These are phyloP conservation scores for Friedmanniomyces endolithicus DNA, from an alignment of 495 filamentous ascomycete genomes.

Conservation along the genomic window DNA sequence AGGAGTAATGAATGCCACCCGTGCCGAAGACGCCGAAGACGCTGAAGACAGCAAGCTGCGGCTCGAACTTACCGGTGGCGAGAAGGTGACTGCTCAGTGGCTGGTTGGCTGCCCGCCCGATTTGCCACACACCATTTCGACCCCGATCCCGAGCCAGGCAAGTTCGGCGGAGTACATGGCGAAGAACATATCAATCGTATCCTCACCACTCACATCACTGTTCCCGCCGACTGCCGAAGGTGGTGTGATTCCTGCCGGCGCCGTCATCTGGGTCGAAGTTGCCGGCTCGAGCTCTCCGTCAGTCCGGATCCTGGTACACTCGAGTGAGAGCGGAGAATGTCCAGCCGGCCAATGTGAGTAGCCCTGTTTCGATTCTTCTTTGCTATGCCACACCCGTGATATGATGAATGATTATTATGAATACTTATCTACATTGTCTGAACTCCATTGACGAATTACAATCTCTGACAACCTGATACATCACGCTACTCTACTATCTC, in stretches of 20 bases:
- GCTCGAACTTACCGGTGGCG: slow-evolving; percentile 47
- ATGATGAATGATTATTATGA: slow-evolving; percentile 65
- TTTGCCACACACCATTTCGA: neutral
- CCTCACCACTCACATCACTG: slow-evolving; percentile 49
- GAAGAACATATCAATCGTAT: slow-evolving; percentile 49
- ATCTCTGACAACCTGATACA: slow-evolving; percentile 84
- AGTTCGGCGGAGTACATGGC: slow-evolving; percentile 15
- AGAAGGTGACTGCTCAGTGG: slow-evolving; percentile 43
- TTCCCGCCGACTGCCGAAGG: slow-evolving; percentile 66
- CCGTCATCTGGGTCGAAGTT: slow-evolving; percentile 57
- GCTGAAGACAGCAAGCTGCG: neutral
- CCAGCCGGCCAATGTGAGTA: slow-evolving; percentile 76
- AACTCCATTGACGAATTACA: slow-evolving; percentile 60
- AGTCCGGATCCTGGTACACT: slow-evolving; percentile 65
- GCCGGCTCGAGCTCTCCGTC: slow-evolving; percentile 36
- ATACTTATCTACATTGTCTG: slow-evolving; percentile 99
- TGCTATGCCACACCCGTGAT: slow-evolving; percentile 32
- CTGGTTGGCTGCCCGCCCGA: slow-evolving; percentile 37
- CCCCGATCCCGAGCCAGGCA: slow-evolving; percentile 22
- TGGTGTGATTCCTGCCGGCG: slow-evolving; percentile 57
- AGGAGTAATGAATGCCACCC: slow-evolving; percentile 32
- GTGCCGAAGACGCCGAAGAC: too few species aligned
- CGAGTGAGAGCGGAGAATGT: slow-evolving; percentile 80
- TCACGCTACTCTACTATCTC: slow-evolving; percentile 18
- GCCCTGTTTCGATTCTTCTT: slow-evolving; percentile 17